phyloP scores from a whole-genome alignment of 768 basidiomycete species.

The Udeniomyces megalosporus region DNA sequence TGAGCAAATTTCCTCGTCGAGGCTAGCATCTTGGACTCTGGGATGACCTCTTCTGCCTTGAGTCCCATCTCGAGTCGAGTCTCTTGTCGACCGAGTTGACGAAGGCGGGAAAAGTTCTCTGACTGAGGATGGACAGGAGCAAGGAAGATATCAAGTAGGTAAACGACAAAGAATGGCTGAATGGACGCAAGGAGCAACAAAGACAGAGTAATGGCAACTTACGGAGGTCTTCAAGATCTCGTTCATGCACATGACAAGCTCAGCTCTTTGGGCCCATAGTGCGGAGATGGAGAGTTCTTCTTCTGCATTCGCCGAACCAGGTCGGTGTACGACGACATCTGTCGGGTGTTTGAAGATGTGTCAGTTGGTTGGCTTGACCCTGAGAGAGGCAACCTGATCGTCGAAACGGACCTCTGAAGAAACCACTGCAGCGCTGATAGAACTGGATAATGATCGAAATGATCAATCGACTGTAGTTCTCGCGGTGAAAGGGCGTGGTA shows the following conservation, averaged over 20 bases:
- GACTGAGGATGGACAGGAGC: too few relatives aligned
- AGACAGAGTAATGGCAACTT: constrained; percentile 20
- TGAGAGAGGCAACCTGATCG: neutral
- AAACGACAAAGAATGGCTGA: too few relatives aligned
- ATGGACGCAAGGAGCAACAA: too few relatives aligned
- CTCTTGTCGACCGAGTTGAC: constrained; percentile 55
- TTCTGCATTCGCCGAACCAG: neutral
- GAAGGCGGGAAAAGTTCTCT: constrained; percentile 13
- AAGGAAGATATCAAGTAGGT: too few relatives aligned
- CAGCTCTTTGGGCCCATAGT: constrained; percentile 65
- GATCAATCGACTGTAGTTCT: constrained; percentile 86
- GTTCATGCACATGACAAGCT: constrained; percentile 55
- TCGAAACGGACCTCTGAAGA: constrained; percentile 45
- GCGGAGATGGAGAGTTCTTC: constrained; percentile 38
- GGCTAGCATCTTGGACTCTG: constrained; percentile 49
- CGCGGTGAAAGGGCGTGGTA: constrained; percentile 82
- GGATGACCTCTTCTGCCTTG: constrained; percentile 41
- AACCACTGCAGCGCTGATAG: constrained; percentile 81
- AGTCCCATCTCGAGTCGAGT: constrained; percentile 58
- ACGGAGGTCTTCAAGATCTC: constrained; percentile 47
- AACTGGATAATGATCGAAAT: constrained; percentile 89
- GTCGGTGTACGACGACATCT: neutral
- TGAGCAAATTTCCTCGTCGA: constrained; percentile 56
- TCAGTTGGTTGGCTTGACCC: too few relatives aligned
- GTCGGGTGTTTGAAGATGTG: too few relatives aligned